These are phyloP conservation scores for Myxozyma sirexii DNA, from an alignment of 805 yeast genomes.

Conservation along the genomic window DNA sequence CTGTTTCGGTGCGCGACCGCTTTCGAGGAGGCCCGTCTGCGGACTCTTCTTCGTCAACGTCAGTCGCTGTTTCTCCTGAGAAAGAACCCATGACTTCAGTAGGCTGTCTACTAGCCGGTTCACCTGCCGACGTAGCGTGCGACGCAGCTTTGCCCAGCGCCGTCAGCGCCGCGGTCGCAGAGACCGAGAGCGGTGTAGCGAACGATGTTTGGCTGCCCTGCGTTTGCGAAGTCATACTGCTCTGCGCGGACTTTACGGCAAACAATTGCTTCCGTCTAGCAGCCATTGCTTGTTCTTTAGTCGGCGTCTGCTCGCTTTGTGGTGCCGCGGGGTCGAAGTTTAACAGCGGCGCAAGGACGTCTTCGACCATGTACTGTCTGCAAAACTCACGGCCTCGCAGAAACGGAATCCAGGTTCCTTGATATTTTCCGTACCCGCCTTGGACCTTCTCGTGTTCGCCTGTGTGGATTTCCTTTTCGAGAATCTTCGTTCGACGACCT, in stretches of 20 bases:
- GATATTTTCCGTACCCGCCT: conserved; percentile 75
- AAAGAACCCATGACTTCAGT: background rate
- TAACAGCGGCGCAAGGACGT: conserved; percentile 55
- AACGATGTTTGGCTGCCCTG: background rate
- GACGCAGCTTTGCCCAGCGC: conserved; percentile 26
- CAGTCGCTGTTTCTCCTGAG: conserved; percentile 25
- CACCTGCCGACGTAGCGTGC: background rate
- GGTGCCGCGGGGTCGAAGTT: conserved; percentile 45
- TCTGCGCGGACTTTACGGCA: conserved; percentile 28
- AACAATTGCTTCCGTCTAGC: conserved; percentile 42
- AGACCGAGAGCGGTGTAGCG: conserved; percentile 1
- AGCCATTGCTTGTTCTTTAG: conserved; percentile 53
- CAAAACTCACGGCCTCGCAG: conserved; percentile 51
- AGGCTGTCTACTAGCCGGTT: conserved; percentile 1
- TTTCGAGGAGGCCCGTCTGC: conserved; percentile 27
- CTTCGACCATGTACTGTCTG: conserved; percentile 60
- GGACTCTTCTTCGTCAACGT: conserved; percentile 23
- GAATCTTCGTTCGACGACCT: conserved; percentile 61
- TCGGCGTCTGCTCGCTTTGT: conserved; percentile 48
- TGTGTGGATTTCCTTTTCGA: conserved; percentile 64
- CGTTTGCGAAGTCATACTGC: conserved; percentile 7
- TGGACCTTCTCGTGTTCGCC: conserved; percentile 72
- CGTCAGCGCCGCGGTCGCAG: conserved; percentile 28
- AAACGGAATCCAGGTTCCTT: conserved; percentile 72
- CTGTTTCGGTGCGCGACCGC: conserved; percentile 17